Evolutionary conservation across 2,329 filamentous ascomycete species (phyloP).

Genomic region (Pleomassaria siparia): DNA sequence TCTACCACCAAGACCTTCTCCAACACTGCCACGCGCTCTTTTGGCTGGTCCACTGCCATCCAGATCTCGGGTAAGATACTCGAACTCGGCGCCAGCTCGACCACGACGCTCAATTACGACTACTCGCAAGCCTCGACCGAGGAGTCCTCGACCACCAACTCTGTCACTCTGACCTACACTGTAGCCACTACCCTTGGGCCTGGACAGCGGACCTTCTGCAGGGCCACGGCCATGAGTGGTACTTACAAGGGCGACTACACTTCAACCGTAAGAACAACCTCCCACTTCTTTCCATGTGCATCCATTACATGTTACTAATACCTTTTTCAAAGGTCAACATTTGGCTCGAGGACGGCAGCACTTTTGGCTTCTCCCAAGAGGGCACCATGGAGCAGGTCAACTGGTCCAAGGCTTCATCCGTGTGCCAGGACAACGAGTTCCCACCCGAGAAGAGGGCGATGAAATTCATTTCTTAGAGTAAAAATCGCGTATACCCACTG

Average conservation of each 20-base stretch:
- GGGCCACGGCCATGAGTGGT: slow-evolving; percentile 15
- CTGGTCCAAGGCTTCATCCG: slow-evolving; percentile 15
- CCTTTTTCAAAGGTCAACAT: too few species aligned
- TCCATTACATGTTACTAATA: too few species aligned
- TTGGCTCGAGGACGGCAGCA: slow-evolving; percentile 17
- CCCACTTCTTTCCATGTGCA: too few species aligned
- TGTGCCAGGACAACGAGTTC: slow-evolving; percentile 15
- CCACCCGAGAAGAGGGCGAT: slow-evolving; percentile 5
- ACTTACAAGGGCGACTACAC: slow-evolving; percentile 14
- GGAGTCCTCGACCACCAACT: slow-evolving; percentile 4
- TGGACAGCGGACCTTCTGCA: slow-evolving; percentile 17
- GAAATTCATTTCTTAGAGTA: slow-evolving; percentile 10
- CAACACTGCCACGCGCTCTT: slow-evolving; percentile 9
- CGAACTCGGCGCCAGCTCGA: slow-evolving; percentile 14
- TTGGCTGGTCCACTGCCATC: slow-evolving; percentile 12
- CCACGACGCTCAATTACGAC: slow-evolving; percentile 13
- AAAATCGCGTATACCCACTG: neutral
- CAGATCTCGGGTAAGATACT: slow-evolving; percentile 20
- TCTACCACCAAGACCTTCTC: slow-evolving; percentile 12
- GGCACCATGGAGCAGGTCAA: slow-evolving; percentile 19
- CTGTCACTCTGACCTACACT: slow-evolving; percentile 11
- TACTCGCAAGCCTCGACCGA: slow-evolving; percentile 10
- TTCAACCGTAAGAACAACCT: too few species aligned
- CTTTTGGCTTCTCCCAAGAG: slow-evolving; percentile 10
- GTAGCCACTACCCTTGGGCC: slow-evolving; percentile 13